Percentiles rank a stretch among this genome's conserved stretches.
Evolutionary conservation across 2,329 filamentous ascomycete species (phyloP).

Genomic region (Fusarium sp.): DNA sequence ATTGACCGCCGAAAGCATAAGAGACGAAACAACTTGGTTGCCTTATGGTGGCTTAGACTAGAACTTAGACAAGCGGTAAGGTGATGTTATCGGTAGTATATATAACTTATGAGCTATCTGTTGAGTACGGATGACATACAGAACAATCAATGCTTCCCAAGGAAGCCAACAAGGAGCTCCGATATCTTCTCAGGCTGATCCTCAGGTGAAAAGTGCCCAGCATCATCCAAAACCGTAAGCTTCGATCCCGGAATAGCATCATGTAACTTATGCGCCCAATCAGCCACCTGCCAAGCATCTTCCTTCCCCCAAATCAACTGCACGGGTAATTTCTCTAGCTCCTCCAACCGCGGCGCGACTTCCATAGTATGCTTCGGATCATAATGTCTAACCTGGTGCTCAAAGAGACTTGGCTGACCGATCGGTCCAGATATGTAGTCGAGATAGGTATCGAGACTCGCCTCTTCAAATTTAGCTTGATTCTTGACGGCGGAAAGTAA

Average conservation of each 20-base stretch:
- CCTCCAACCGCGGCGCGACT: constrained; percentile 37
- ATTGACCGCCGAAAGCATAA: neutral
- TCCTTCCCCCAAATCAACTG: constrained; percentile 49
- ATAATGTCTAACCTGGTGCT: constrained; percentile 50
- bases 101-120: too few relatives aligned
- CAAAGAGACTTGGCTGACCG: constrained; percentile 48
- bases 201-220: constrained; percentile 48
- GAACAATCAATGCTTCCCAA: neutral
- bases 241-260: constrained; percentile 46
- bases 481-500: constrained; percentile 41
- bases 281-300: constrained; percentile 48
- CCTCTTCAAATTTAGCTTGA: constrained; percentile 23
- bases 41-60: neutral
- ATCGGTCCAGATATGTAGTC: constrained; percentile 49
- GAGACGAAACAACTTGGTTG: neutral
- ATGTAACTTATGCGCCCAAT: constrained; percentile 49
- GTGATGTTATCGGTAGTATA: too few relatives aligned
- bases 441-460: constrained; percentile 43
- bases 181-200: constrained; percentile 44
- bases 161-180: constrained; percentile 22
- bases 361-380: constrained; percentile 51
- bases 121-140: too few relatives aligned
- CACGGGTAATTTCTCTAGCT: constrained; percentile 43
- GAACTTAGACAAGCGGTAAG: neutral
- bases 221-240: constrained; percentile 43